phyloP scores from a whole-genome alignment of 441 rosid genomes.

The Arabidopsis hybrid region DNA sequence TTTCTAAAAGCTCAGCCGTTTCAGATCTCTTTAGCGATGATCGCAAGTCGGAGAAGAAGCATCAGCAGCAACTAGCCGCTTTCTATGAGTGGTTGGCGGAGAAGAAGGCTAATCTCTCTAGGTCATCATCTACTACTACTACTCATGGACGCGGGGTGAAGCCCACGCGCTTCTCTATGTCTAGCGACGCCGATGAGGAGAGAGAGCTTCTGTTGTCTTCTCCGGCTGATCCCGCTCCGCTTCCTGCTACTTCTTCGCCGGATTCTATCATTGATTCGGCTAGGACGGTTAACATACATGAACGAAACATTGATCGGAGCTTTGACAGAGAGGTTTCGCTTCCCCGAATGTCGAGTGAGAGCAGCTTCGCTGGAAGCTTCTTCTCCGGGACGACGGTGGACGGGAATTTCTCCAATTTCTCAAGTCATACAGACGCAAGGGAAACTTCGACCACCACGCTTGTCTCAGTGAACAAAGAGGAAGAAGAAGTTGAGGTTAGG shows the following conservation, averaged over 20 bases:
- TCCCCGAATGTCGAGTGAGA: slow-evolving; percentile 85
- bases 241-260: slow-evolving; percentile 31
- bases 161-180: slow-evolving; percentile 40
- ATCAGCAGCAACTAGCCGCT: slow-evolving; percentile 62
- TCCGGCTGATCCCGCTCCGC: slow-evolving; percentile 28
- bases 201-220: slow-evolving; percentile 52
- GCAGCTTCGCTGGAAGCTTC: slow-evolving; percentile 84
- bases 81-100: slow-evolving; percentile 79
- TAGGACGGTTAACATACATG: slow-evolving; percentile 37
- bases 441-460: slow-evolving; percentile 53
- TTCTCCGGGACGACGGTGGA: slow-evolving; percentile 80
- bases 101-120: slow-evolving; percentile 54
- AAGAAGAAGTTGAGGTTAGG: slow-evolving; percentile 41
- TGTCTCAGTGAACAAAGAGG: slow-evolving; percentile 50
- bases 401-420: slow-evolving; percentile 53
- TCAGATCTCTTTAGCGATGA: slow-evolving; percentile 66
- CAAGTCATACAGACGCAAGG: slow-evolving; percentile 52
- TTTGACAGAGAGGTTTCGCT: slow-evolving; percentile 77
- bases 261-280: slow-evolving; percentile 30
- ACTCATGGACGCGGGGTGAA: slow-evolving; percentile 48
- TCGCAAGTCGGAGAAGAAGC: slow-evolving; percentile 50
- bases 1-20: slow-evolving; percentile 45
- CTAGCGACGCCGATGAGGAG: slow-evolving; percentile 55
- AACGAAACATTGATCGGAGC: slow-evolving; percentile 58
- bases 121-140: slow-evolving; percentile 29